Evolutionary conservation across 345 rosid species (phyloP).

Genomic region (Acer campestre): DNA sequence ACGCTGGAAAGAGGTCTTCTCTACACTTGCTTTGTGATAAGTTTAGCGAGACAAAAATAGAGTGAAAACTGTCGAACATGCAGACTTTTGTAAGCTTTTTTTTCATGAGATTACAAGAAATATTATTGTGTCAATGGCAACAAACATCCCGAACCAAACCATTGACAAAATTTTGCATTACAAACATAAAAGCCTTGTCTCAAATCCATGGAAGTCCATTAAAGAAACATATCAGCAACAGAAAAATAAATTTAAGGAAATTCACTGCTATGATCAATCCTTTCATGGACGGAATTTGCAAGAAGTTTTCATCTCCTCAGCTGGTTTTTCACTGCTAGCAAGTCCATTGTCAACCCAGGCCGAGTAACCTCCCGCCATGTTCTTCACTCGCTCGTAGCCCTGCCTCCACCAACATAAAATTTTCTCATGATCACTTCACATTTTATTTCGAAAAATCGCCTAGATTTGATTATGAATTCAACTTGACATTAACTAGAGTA

Average conservation of each 20-base stretch:
- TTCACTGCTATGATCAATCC: background rate
- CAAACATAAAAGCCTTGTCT: background rate
- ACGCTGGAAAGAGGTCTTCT: no score
- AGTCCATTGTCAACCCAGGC: constrained; percentile 53
- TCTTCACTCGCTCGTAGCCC: constrained; percentile 45
- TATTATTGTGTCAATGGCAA: background rate
- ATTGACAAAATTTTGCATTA: background rate
- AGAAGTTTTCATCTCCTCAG: constrained; percentile 46
- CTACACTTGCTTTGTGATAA: no score
- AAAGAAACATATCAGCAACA: background rate
- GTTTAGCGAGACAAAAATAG: no score
- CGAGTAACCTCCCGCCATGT: constrained; percentile 57
- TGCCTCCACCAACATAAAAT: constrained; percentile 9
- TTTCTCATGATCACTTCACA: no score
- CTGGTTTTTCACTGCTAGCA: constrained; percentile 36
- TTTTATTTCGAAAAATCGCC: no score
- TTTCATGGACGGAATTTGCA: constrained; percentile 44
- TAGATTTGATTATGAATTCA: background rate
- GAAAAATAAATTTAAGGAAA: background rate
- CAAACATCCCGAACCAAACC: background rate
- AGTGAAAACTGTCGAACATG: background rate
- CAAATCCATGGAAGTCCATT: background rate
- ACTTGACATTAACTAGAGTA: constrained; percentile 20
- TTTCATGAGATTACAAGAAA: background rate
- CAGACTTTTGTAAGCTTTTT: background rate